Percentiles rank a stretch among this genome's conserved stretches.
phyloP scores from a whole-genome alignment of 345 rosid genomes.

The Toxicodendron radicans region DNA sequence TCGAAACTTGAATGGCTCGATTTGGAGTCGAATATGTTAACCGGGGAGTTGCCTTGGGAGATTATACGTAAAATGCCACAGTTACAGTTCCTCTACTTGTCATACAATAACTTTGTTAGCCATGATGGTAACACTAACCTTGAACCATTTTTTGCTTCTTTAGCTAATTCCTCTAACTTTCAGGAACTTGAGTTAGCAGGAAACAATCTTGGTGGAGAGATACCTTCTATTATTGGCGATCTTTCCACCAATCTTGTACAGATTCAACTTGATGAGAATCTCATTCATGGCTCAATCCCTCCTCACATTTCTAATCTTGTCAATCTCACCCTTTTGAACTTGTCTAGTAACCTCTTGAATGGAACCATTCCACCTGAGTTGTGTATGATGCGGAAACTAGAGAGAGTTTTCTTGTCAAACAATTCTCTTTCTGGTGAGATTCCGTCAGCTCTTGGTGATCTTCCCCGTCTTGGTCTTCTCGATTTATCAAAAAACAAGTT shows the following conservation, averaged over 20 bases:
- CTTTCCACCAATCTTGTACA: slow-evolving; percentile 64
- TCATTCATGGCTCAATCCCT: slow-evolving; percentile 71
- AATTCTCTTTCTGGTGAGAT: slow-evolving; percentile 72
- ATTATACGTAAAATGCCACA: slow-evolving; percentile 55
- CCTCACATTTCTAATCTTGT: slow-evolving; percentile 66
- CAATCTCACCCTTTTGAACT: slow-evolving; percentile 73
- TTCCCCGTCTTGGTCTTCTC: slow-evolving; percentile 75
- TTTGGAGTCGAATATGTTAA: slow-evolving; percentile 65
- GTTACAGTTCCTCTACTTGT: slow-evolving; percentile 77
- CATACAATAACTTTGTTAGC: slow-evolving; percentile 69
- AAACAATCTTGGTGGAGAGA: slow-evolving; percentile 64
- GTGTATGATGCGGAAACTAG: slow-evolving; percentile 63
- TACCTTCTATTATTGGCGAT: slow-evolving; percentile 60
- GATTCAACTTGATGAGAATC: slow-evolving; percentile 77
- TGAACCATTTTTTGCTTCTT: slow-evolving; percentile 67
- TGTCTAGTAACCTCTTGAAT: slow-evolving; percentile 75
- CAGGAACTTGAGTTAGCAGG: slow-evolving; percentile 83
- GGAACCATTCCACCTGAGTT: slow-evolving; percentile 70
- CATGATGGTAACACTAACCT: slow-evolving; percentile 77
- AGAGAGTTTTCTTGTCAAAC: slow-evolving; percentile 75
- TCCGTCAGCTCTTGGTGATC: slow-evolving; percentile 67
- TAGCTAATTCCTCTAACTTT: slow-evolving; percentile 52
- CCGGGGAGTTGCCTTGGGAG: slow-evolving; percentile 71
- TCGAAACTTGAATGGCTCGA: slow-evolving; percentile 80
- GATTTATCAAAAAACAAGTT: slow-evolving; percentile 82